Conservation (phyloP, 345 rosid species). For the Dimocarpus longan region DNA sequence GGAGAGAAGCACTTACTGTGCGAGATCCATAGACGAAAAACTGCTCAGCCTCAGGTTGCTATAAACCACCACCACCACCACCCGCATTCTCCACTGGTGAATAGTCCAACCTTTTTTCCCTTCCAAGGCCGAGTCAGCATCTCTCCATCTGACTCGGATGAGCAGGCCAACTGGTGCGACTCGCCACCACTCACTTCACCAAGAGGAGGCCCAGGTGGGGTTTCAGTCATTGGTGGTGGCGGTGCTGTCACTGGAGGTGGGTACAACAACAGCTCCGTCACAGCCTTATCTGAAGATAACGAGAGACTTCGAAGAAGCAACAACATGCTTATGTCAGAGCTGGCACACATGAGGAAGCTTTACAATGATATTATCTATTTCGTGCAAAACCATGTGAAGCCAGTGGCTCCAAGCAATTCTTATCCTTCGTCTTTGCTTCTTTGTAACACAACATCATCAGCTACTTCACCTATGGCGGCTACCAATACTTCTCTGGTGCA, state of each 20-base stretch:
- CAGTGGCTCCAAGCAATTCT: constrained; percentile 68
- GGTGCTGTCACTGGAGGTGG: constrained; percentile 13
- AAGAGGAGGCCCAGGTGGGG: constrained; percentile 22
- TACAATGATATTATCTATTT: constrained; percentile 90
- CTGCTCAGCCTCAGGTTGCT: constrained; percentile 66
- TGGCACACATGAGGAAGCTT: constrained; percentile 88
- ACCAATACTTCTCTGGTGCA: constrained; percentile 35
- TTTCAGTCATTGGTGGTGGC: constrained; percentile 19
- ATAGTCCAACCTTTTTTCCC: constrained; percentile 53
- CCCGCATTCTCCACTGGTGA: constrained; percentile 48
- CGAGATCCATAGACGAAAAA: constrained; percentile 91
- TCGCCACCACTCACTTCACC: constrained; percentile 58
- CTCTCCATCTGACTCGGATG: constrained; percentile 62
- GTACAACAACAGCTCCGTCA: constrained; percentile 43
- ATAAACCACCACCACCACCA: constrained; percentile 49
- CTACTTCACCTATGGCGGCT: constrained; percentile 28
- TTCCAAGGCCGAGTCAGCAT: constrained; percentile 54
- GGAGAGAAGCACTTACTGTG: constrained; percentile 94
- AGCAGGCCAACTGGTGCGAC: constrained; percentile 64
- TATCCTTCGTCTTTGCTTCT: constrained; percentile 50
- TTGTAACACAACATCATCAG: constrained; percentile 37
- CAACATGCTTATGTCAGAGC: constrained; percentile 76
- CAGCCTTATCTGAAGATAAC: constrained; percentile 78
- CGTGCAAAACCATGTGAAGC: constrained; percentile 90
- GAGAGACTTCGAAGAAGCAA: constrained; percentile 81